phyloP scores from a whole-genome alignment of 169 alveolate species.

The Ichthyophthirius multifiliis region DNA sequence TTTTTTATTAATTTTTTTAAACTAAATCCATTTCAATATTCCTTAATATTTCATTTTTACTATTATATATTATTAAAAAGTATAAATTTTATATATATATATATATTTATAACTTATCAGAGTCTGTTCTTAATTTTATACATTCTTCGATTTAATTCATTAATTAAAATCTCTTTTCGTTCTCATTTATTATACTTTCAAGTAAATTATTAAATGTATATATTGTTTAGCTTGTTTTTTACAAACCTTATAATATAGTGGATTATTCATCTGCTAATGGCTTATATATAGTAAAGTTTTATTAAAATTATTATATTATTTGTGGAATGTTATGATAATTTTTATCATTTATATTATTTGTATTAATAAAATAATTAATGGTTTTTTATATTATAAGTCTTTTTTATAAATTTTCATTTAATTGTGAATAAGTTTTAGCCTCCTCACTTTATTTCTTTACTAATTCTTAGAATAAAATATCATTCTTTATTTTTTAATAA shows the following conservation, averaged over 20 bases:
- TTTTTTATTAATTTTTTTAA: slow-evolving; percentile 25
- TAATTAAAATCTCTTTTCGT: not conserved
- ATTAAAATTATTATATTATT: slow-evolving; percentile 23
- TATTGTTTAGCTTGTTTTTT: slow-evolving; percentile 30
- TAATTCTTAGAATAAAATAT: slow-evolving; percentile 23
- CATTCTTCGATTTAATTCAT: not conserved
- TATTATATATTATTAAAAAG: not conserved
- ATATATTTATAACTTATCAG: slow-evolving; percentile 34
- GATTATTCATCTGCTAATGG: slow-evolving; percentile 42
- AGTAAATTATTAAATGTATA: slow-evolving; percentile 23
- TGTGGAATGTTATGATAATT: slow-evolving; percentile 23
- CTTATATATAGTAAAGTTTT: slow-evolving; percentile 22
- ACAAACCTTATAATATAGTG: slow-evolving; percentile 30
- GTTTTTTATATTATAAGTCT: slow-evolving; percentile 24
- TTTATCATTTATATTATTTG: slow-evolving; percentile 13
- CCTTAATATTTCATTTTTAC: slow-evolving; percentile 29
- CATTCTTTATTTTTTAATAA: not conserved
- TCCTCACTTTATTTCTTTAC: slow-evolving; percentile 31
- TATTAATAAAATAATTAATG: slow-evolving; percentile 19
- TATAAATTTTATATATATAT: not conserved
- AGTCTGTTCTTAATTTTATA: not conserved
- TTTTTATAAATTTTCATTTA: slow-evolving; percentile 26
- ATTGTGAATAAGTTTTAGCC: slow-evolving; percentile 32
- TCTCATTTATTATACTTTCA: not conserved
- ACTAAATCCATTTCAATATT: slow-evolving; percentile 30